Percentiles rank a stretch among this genome's conserved stretches.
Evolutionary conservation across 768 basidiomycete genomes (phyloP).

Genomic region (Ramaria sp.): DNA sequence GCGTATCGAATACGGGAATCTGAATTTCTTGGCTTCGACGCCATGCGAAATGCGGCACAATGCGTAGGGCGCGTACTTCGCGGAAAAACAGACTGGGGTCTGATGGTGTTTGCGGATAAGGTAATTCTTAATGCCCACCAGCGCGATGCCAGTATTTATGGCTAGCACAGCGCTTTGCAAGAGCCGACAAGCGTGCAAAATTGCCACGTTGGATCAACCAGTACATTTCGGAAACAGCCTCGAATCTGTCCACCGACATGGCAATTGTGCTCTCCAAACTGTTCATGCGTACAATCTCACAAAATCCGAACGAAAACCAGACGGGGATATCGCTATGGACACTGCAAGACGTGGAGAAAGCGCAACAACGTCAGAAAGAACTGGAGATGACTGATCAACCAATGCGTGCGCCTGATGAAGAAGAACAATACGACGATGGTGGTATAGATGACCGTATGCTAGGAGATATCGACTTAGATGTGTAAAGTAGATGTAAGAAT

Average conservation of each 20-base stretch:
- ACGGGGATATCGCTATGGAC: conserved; percentile 95
- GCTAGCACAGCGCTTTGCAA: conserved; percentile 65
- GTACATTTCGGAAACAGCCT: conserved; percentile 96
- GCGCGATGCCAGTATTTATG: neutral
- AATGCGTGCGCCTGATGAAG: conserved; percentile 24
- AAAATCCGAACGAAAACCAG: conserved; percentile 92
- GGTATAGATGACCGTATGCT: conserved; percentile 56
- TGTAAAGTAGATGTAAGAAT: conserved; percentile 8
- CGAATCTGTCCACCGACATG: conserved; percentile 98
- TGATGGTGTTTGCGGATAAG: conserved; percentile 99
- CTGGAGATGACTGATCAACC: conserved; percentile 40
- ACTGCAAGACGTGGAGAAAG: conserved; percentile 79
- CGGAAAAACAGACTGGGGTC: conserved; percentile 98
- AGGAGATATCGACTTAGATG: conserved; percentile 40
- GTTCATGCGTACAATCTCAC: conserved; percentile 98
- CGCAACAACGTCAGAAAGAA: conserved; percentile 72
- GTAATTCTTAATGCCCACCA: conserved; percentile 27
- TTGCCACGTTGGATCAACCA: conserved; percentile 98
- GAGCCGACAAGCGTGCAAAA: conserved; percentile 90
- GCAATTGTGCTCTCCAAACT: conserved; percentile 87
- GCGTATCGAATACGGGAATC: conserved; percentile 97
- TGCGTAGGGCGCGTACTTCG: conserved; percentile 96
- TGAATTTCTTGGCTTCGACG: conserved; percentile 97
- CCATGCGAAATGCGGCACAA: conserved; percentile 98
- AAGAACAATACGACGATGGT: conserved; percentile 43